Base-by-base conservation (phyloP, 768 basidiomycete genomes). In the Tephrocybe sp. region DNA sequence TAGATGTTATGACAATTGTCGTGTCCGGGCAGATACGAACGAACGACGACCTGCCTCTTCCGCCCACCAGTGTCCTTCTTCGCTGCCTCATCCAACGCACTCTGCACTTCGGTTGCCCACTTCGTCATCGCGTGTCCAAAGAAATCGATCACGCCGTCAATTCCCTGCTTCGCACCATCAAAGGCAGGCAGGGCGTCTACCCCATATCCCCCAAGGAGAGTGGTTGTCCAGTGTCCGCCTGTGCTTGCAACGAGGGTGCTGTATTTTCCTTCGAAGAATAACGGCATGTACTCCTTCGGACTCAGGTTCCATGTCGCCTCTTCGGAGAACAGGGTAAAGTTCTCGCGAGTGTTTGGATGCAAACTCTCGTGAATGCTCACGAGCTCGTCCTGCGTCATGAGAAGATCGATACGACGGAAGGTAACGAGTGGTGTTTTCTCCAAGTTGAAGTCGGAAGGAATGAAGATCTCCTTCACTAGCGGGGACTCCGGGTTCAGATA, bases 151-250 rank as follows among this genome's bases (percentile, higher is more conserved):
- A 87, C 73, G 4, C 72, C 71, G 14, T 74, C 70, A 48, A 84
- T 80, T 1, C 82, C 83, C 16, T 71, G 68, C 13, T 76, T 77
- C 1, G 66, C 68, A 20, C 64, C 56, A 2, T 52, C 22, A 10
- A 50, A 56, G 9, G 50, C 23, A 2, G 22, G 30, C 13, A 50
- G 44, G 4, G 42, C 35, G 2, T 47, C 33, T 12, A 38, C 53
- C 3, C 56, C 52, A 39, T 68, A 68, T 8, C 67, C 70, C 6
- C 64, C 62, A 60, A 87, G 76, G 19, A 82, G 58, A 0, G 73
- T 77, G 4, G 79, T 78, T 1, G 83, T 86, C 85, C 85, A 87
- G 62, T 87, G 85, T 0, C 84, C 85, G 3, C 68, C 85, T 0
- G 85, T 87, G 64, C 75, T 83, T 22, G 80, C 76, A 50, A 87